phyloP scores from a whole-genome alignment of 2,329 filamentous ascomycete species.

The Neonectria ditissima region DNA sequence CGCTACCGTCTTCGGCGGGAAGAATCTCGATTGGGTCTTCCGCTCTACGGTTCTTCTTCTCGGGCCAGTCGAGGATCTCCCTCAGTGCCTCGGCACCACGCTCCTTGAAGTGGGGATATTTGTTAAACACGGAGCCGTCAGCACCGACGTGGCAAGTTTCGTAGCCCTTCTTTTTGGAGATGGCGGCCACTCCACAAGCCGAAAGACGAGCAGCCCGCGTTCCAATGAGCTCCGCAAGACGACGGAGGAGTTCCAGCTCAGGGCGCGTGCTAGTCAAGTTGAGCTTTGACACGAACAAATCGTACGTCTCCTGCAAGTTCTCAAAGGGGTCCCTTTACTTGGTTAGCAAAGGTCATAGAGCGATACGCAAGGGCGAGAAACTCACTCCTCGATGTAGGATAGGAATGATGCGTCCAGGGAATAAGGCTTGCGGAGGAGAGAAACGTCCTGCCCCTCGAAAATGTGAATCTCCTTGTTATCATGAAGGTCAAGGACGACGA shows the following conservation, averaged over 20 bases:
- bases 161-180: constrained; percentile 96
- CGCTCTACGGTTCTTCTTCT: constrained; percentile 73
- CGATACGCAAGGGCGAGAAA: constrained; percentile 30
- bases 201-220: constrained; percentile 94
- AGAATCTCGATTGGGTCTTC: constrained; percentile 90
- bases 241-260: constrained; percentile 90
- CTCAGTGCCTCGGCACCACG: constrained; percentile 89
- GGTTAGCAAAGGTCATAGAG: constrained; percentile 23
- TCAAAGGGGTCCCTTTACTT: constrained; percentile 84
- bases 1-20: constrained; percentile 93
- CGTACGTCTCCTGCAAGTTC: constrained; percentile 89
- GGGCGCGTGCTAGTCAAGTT: constrained; percentile 76
- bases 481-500: constrained; percentile 86
- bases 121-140: constrained; percentile 98
- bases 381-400: constrained; percentile 88
- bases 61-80: constrained; percentile 95
- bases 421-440: constrained; percentile 86
- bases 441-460: constrained; percentile 86
- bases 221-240: constrained; percentile 92
- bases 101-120: constrained; percentile 98
- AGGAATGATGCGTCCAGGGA: constrained; percentile 93
- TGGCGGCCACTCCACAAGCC: constrained; percentile 93
- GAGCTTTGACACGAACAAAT: constrained; percentile 83
- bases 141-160: constrained; percentile 92
- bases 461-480: constrained; percentile 80